Evolutionary conservation across 768 basidiomycete species (phyloP).

Genomic region (Russula compacta): DNA sequence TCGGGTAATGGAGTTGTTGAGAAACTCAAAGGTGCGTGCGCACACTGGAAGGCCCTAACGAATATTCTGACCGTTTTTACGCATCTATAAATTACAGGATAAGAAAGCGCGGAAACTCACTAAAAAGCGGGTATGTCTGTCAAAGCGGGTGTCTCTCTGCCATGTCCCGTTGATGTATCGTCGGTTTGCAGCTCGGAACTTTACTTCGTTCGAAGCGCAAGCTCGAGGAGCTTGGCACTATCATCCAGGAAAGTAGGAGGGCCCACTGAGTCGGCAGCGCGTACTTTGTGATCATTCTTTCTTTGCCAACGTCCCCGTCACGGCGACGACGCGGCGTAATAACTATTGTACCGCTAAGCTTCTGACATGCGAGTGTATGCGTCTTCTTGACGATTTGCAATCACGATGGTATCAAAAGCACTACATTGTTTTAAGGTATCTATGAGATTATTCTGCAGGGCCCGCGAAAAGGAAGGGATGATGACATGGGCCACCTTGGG

Average conservation of each 20-base stretch:
- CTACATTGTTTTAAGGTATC: neutral
- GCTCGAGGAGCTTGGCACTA: slow-evolving; percentile 85
- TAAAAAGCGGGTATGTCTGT: slow-evolving; percentile 90
- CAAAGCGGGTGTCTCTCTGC: neutral
- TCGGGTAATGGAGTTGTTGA: slow-evolving; percentile 93
- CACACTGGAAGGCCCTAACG: neutral
- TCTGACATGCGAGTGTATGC: slow-evolving; percentile 15
- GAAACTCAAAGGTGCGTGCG: slow-evolving; percentile 83
- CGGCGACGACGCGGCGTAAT: neutral
- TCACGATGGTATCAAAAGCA: neutral
- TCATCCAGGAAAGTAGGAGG: slow-evolving; percentile 92
- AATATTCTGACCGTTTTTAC: neutral
- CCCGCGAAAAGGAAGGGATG: neutral
- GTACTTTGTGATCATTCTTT: neutral
- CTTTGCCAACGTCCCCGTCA: neutral
- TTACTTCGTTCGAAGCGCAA: slow-evolving; percentile 97
- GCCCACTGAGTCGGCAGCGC: slow-evolving; percentile 33
- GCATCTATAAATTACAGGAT: slow-evolving; percentile 44
- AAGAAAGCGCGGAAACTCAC: slow-evolving; percentile 99
- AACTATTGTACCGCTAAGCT: slow-evolving; percentile 15
- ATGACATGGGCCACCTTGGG: too few species aligned
- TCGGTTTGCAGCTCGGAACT: slow-evolving; percentile 72
- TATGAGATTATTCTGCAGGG: neutral
- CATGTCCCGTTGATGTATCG: slow-evolving; percentile 9
- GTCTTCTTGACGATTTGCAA: neutral